Base-by-base conservation (phyloP, 1,284 basidiomycete species). In the Moesziomyces parantarcticus region DNA sequence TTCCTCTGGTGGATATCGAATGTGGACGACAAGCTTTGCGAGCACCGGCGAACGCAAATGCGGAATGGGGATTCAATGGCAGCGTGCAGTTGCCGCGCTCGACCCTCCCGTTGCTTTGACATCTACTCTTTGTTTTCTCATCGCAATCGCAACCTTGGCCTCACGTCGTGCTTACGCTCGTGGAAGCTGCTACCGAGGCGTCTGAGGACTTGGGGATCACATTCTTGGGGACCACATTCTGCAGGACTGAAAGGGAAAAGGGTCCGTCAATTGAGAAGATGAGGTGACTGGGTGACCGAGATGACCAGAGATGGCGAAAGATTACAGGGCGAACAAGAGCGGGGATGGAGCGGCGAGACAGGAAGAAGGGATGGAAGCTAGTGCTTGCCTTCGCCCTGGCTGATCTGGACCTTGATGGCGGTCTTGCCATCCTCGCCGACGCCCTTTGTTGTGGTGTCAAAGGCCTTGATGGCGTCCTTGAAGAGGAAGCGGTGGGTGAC, bases 391-490 rank as follows among this genome's bases (percentile, higher is more conserved):
- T 62, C 66, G 40, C 81, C 81, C 67, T 82, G 81, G 60, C 69
- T 79, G 46, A 85, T 83, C 77, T 86, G 85, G 5, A 85, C 84
- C 80, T 87, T 87, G 79, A 87, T 87, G 41, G 85, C 80, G 8
- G 84, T 84, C 76, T 86, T 86, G 32, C 88, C 88, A 69, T 87
- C 86, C 39, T 83, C 87, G 58, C 92, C 91, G 85, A 91, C 92
- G 39, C 94, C 94, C 36, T 79, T 81, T 55, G 85, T 84, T 45
- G 86, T 88, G 14, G 86, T 83, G 50, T 87, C 85, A 75, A 89
- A 89, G 1, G 88, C 88, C 67, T 85, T 83, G 53, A 86, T 71
- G 0, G 88, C 87, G 63, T 85, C 86, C 45, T 84, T 79, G 78
- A 87, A 87, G 40, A 84, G 71, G 81, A 86, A 87, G 4, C 84